These are phyloP conservation scores for Begonia fuchsioides DNA, from an alignment of 306 rosid species.

Conservation along the genomic window DNA sequence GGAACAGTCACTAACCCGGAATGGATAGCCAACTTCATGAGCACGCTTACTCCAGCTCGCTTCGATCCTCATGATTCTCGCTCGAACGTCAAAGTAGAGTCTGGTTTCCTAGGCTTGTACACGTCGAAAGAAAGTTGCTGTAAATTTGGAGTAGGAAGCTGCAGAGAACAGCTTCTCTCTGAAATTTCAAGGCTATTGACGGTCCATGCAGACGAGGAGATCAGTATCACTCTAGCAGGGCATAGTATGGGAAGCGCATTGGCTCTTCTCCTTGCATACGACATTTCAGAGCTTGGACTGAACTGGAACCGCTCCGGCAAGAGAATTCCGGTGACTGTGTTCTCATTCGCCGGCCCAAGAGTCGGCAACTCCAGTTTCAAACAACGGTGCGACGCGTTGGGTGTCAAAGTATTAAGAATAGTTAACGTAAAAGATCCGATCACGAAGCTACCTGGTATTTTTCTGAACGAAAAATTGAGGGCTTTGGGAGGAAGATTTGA, in stretches of 20 bases:
- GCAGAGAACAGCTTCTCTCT: constrained; percentile 77
- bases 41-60: constrained; percentile 54
- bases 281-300: constrained; percentile 65
- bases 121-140: constrained; percentile 50
- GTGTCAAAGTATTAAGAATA: constrained; percentile 61
- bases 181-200: constrained; percentile 50
- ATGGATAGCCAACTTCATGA: constrained; percentile 81
- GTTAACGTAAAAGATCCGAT: constrained; percentile 74
- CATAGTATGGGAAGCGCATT: constrained; percentile 96
- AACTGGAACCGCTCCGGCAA: constrained; percentile 9
- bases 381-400: constrained; percentile 59
- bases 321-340: constrained; percentile 36
- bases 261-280: constrained; percentile 75
- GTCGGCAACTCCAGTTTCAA: constrained; percentile 72
- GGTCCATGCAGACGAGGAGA: constrained; percentile 37
- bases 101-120: constrained; percentile 63
- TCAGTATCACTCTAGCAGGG: constrained; percentile 68
- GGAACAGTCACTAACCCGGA: constrained; percentile 68
- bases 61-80: constrained; percentile 50
- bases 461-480: constrained; percentile 77
- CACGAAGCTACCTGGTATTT: constrained; percentile 72
- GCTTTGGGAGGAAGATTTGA: constrained; percentile 45
- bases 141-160: constrained; percentile 49
- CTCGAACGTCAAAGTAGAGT: constrained; percentile 62
- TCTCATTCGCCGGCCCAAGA: constrained; percentile 83